Evolutionary conservation across 345 rosid genomes (phyloP).

Genomic region (Hibiscus tridactylites): DNA sequence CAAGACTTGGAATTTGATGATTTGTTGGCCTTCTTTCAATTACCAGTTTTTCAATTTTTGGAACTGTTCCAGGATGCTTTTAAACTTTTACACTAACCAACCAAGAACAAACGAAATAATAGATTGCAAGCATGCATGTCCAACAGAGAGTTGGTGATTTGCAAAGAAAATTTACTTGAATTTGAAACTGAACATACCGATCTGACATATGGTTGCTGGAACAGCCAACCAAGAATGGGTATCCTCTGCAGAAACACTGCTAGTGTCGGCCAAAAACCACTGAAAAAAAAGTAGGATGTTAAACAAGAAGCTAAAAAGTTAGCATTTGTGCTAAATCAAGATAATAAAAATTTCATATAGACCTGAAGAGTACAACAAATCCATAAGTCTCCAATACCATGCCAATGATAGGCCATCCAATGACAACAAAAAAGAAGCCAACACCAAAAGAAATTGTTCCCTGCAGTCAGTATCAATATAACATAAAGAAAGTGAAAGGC

Average conservation of each 20-base stretch:
- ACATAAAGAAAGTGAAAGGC: not conserved
- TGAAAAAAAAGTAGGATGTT: conserved; percentile 18
- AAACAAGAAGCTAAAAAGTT: not conserved
- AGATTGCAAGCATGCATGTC: not conserved
- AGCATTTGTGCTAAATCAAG: not conserved
- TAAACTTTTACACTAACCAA: not conserved
- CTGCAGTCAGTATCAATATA: conserved; percentile 27
- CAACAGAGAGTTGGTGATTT: not conserved
- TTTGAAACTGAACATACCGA: conserved; percentile 45
- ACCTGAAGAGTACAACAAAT: conserved; percentile 92
- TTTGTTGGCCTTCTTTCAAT: not conserved
- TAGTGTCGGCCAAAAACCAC: conserved; percentile 98
- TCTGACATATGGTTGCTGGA: conserved; percentile 80
- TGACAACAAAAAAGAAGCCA: conserved; percentile 82
- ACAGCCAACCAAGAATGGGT: conserved; percentile 88
- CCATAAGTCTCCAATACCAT: conserved; percentile 89
- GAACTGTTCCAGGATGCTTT: not conserved
- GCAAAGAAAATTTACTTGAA: not conserved
- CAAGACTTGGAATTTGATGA: not conserved
- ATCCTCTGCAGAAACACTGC: conserved; percentile 83
- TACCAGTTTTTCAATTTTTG: not conserved
- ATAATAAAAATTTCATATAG: not conserved
- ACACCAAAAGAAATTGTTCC: conserved; percentile 88
- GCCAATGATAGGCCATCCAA: conserved; percentile 95
- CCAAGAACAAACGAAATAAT: not conserved